Evolutionary conservation across 2,329 filamentous ascomycete genomes (phyloP).

Genomic region (Curvularia verruculosa): DNA sequence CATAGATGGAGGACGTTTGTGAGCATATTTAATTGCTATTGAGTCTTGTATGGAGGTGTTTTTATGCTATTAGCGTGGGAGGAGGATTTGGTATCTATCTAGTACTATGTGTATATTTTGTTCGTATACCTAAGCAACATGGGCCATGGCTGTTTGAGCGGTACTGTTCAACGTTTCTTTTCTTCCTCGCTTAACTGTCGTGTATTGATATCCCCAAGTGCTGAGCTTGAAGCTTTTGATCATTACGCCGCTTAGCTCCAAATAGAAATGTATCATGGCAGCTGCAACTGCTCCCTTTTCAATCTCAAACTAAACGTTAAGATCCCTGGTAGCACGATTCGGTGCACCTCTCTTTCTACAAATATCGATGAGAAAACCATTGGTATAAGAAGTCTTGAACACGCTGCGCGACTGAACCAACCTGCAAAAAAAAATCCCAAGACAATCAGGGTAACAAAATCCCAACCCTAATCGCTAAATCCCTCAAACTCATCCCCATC

Average conservation of each 20-base stretch:
- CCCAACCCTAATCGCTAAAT: slow-evolving; percentile 37
- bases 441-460: neutral
- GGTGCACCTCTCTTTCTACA: neutral
- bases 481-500: slow-evolving; percentile 43
- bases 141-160: neutral
- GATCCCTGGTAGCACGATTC: neutral
- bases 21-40: neutral
- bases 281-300: neutral
- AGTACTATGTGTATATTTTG: neutral
- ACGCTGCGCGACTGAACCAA: neutral
- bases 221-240: neutral
- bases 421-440: neutral
- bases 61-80: neutral
- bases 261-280: neutral
- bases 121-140: neutral
- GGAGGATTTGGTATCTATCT: neutral
- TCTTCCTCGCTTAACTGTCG: neutral
- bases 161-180: neutral
- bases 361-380: neutral
- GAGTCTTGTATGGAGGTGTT: neutral
- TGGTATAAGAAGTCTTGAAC: neutral
- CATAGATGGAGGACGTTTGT: neutral
- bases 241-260: neutral
- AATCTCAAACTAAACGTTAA: neutral
- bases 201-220: neutral